Base-by-base conservation (phyloP, 2,329 filamentous ascomycete genomes). In the Talaromyces marneffei region DNA sequence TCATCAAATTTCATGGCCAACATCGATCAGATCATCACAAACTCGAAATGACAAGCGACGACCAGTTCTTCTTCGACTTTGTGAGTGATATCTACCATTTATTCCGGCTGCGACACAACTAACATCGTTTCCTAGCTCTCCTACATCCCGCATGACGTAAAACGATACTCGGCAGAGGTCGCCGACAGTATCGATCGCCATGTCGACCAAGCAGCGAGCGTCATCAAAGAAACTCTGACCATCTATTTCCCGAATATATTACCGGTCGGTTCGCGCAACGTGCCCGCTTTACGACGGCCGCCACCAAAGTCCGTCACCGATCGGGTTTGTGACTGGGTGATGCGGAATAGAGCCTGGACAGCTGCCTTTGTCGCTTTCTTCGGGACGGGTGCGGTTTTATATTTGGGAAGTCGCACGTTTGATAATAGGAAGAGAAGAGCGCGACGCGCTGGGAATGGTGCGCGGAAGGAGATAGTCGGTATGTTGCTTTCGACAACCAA, bases 101-200 rank as follows among this genome's bases (percentile, higher is more conserved):
- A 18, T 10, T 10, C 14, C 61, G 40, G 18, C 12, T 14, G 39
- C 55, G 16, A 35, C 23, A 48, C 27, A 16, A 16, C 29, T 44
- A 23, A 44, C 29, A 25, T 2, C n/a, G 23, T n/a, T 23, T 16
- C 4, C 18, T 62, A 86, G 84, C 79, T 86, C 57, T 76, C 83
- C 52, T 82, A 80, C 62, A 81, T 86, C 65, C 82, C 83, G 10
- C 79, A 84, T 75, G 86, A 92, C 69, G 81, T 93, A 72, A 84
- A 84, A 64, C 82, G 81, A 65, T 92, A 91, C 74, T 87, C 88
- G 16, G 80, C 82, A 67, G 83, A 90, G 58, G 83, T 93, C 64
- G 91, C 91, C 72, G 88, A 91, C 65, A 88, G 87, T 66, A 85
- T 96, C 72, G 91, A 97, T 76, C 82, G 83, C 62, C 86, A 92